Conservation (phyloP, 2,329 filamentous ascomycete species). For the Colletotrichum filicis region DNA sequence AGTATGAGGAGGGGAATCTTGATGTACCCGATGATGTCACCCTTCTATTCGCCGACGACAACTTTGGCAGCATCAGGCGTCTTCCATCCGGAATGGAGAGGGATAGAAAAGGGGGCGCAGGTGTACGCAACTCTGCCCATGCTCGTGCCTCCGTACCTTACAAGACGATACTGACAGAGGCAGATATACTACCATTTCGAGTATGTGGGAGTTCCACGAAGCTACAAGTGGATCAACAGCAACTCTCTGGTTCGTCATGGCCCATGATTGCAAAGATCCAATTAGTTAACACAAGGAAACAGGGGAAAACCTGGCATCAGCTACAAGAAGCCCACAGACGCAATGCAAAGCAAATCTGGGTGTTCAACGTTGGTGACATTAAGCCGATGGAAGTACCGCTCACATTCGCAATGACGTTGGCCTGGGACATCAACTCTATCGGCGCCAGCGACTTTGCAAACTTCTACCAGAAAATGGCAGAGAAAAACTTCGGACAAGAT, state of each 20-base stretch:
- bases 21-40: constrained; percentile 70
- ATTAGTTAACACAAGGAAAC: background rate
- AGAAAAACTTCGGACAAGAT: constrained; percentile 53
- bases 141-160: background rate
- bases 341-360: constrained; percentile 65
- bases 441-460: constrained; percentile 52
- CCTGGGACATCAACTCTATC: constrained; percentile 63
- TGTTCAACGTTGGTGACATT: constrained; percentile 72
- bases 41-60: constrained; percentile 72
- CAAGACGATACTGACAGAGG: constrained; percentile 28
- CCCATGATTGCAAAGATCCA: accelerated
- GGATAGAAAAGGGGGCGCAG: constrained; percentile 64
- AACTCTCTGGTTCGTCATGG: constrained; percentile 58
- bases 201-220: constrained; percentile 70
- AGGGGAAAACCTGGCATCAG: constrained; percentile 59
- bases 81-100: constrained; percentile 65
- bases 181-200: constrained; percentile 66
- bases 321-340: constrained; percentile 63
- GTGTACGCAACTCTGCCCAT: constrained; percentile 49
- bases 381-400: constrained; percentile 68
- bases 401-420: constrained; percentile 65
- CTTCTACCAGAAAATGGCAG: constrained; percentile 20
- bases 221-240: constrained; percentile 72
- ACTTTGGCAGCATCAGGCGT: constrained; percentile 68
- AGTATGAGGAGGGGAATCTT: constrained; percentile 67